A percentile compares a stretch with the other conserved stretches of the same genome.
Evolutionary conservation across 75 land plant species (phyloP).

Genomic region (Pinus taeda): DNA sequence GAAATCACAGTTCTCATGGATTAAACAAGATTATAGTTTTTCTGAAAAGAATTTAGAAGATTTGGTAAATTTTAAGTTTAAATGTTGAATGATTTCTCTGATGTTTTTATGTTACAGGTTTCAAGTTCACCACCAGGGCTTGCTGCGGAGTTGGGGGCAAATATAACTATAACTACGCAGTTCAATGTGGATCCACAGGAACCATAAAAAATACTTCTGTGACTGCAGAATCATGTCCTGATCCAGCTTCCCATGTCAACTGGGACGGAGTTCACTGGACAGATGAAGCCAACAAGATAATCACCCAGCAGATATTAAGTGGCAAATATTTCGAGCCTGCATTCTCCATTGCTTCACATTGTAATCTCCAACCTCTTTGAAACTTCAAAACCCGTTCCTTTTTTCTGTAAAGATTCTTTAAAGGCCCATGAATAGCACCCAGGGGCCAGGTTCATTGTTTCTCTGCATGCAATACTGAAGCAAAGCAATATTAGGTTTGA

Average conservation of each 20-base stretch:
- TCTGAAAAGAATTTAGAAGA: no score
- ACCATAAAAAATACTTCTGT: slow-evolving; percentile 10
- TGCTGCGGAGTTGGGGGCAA: slow-evolving; percentile 27
- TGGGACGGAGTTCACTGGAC: slow-evolving; percentile 38
- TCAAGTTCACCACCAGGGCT: slow-evolving; percentile 15
- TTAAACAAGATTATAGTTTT: no score
- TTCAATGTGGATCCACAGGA: slow-evolving; percentile 18
- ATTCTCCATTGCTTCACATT: slow-evolving; percentile 13
- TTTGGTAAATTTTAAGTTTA: no score
- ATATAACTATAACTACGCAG: slow-evolving; percentile 17
- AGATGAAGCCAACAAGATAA: slow-evolving; percentile 18
- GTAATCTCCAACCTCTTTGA: slow-evolving; percentile 6
- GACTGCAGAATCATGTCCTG: slow-evolving; percentile 12
- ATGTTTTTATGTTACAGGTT: slow-evolving; percentile 10
- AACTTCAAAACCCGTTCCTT: no score
- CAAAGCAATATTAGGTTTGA: no score
- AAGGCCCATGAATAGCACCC: no score
- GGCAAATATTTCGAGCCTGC: slow-evolving; percentile 21
- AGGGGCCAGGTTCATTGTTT: no score
- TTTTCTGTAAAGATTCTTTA: no score
- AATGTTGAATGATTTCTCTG: no score
- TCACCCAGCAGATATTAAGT: slow-evolving; percentile 15
- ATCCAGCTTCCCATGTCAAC: slow-evolving; percentile 13
- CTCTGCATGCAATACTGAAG: no score
- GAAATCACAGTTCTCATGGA: no score